These are phyloP conservation scores for Nelumbo lutea DNA, from an alignment of 164 flowering plant species.

Conservation along the genomic window DNA sequence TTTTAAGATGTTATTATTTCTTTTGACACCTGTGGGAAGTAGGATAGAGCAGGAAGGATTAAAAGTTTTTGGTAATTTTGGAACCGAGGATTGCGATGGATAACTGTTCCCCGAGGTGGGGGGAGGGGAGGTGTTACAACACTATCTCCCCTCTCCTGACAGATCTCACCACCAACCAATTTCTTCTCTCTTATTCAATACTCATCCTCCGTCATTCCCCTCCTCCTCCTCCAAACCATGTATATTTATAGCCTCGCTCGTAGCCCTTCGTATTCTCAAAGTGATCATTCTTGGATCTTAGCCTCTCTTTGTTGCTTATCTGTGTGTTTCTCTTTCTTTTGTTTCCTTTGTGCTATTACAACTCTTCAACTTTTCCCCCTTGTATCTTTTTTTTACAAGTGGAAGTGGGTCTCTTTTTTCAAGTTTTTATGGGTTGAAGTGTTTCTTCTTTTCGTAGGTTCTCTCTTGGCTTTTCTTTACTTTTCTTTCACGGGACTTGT, in stretches of 20 bases:
- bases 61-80: conserved; percentile 29
- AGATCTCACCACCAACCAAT: conserved; percentile 32
- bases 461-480: conserved; percentile 5
- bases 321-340: background rate
- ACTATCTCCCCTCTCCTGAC: conserved; percentile 20
- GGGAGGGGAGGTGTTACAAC: conserved; percentile 5
- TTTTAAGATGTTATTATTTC: conserved; percentile 14
- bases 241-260: conserved; percentile 12
- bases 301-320: background rate
- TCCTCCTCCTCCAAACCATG: background rate
- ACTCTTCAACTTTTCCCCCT: background rate
- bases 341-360: background rate
- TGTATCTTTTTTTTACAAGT: background rate
- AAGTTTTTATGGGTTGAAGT: background rate
- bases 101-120: conserved; percentile 37
- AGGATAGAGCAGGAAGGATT: conserved; percentile 26
- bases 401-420: background rate
- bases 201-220: conserved; percentile 2
- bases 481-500: conserved; percentile 10
- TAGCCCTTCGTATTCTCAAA: background rate
- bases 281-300: conserved; percentile 14
- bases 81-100: conserved; percentile 50
- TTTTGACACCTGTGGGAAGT: conserved; percentile 18
- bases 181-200: conserved; percentile 21
- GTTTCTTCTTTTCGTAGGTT: conserved; percentile 8